Base-by-base conservation (phyloP, 2,329 filamentous ascomycete species). In the Pseudogymnoascus sp. region DNA sequence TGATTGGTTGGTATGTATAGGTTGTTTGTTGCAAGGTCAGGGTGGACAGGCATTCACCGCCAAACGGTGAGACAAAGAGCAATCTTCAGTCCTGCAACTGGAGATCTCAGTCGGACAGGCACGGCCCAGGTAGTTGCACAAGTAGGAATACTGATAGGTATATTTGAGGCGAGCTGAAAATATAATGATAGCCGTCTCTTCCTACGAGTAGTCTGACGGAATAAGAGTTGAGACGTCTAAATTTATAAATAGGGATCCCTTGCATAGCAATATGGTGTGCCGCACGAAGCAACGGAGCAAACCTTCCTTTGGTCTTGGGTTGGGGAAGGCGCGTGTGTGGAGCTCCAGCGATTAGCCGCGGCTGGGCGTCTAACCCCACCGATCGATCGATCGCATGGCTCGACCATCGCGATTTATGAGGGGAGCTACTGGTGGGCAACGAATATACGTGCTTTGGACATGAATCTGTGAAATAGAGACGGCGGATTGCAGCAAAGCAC, bases 21-120 rank as follows among this genome's bases (percentile, higher is more conserved):
- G 45, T 31, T 52, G 45, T 52, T 52, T 52, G 45, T 52, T 52
- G 26, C 26, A 33, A 52, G 45, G 45, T 52, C 45, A 52, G n/a
- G 26, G 45, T 52, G 4, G 6, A 14, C 45, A 31, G 26, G 26
- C 45, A 52, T 52, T 52, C 26, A 31, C 26, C 23, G 45, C 45
- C n/a, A 52, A 19, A 26, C 29, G 31, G 26, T 52, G 45, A 52
- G 45, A 52, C 45, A 52, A 23, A 19, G 23, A 52, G 45, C 45
- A 52, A 52, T 52, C 45, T 52, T 52, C 45, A 52, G 16, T 33
- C 26, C 45, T 52, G n/a, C 26, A 31, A 26, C 45, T 19, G n/a
- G 45, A 52, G 14, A 31, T 33, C 45, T 31, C 26, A 33, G 45
- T 52, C 14, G 26, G 45, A 19, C 45, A 31, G 26, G 8, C 45